A percentile compares a stretch with the other conserved stretches of the same genome.
These are phyloP conservation scores for Eimeria praecox DNA, from an alignment of 169 alveolate species.

Conservation along the genomic window DNA sequence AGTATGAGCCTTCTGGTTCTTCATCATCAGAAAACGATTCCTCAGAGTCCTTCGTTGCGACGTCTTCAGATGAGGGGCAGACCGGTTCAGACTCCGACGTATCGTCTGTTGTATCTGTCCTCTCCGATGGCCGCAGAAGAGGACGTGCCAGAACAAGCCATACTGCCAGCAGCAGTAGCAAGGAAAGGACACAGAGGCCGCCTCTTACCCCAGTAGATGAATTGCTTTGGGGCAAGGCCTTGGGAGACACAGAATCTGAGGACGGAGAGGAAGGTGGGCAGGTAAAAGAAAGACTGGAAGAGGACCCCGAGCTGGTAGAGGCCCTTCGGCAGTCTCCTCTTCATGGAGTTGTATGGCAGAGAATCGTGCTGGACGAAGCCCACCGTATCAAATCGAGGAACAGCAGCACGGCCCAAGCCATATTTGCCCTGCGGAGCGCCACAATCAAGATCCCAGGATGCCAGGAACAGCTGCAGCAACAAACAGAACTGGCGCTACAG, in stretches of 20 bases:
- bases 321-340: conserved; percentile 58
- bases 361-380: conserved; percentile 97
- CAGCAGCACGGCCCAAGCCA: conserved; percentile 94
- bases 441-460: conserved; percentile 23
- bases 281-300: conserved; percentile 75
- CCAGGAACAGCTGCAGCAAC: neutral
- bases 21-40: conserved; percentile 45
- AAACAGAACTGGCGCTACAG: neutral
- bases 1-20: conserved; percentile 47
- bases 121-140: conserved; percentile 17
- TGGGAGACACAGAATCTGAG: conserved; percentile 56
- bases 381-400: conserved; percentile 96
- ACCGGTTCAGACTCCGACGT: conserved; percentile 10
- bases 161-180: conserved; percentile 16
- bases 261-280: conserved; percentile 78
- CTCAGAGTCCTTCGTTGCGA: conserved; percentile 56
- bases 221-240: conserved; percentile 59
- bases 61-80: conserved; percentile 18
- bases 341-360: conserved; percentile 84
- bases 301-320: conserved; percentile 51
- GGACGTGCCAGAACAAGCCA: conserved; percentile 2
- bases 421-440: conserved; percentile 85
- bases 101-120: conserved; percentile 31
- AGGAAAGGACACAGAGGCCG: neutral
- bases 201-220: conserved; percentile 49